Base-by-base conservation (phyloP, 2,329 filamentous ascomycete species). In the Madurella fahalii region DNA sequence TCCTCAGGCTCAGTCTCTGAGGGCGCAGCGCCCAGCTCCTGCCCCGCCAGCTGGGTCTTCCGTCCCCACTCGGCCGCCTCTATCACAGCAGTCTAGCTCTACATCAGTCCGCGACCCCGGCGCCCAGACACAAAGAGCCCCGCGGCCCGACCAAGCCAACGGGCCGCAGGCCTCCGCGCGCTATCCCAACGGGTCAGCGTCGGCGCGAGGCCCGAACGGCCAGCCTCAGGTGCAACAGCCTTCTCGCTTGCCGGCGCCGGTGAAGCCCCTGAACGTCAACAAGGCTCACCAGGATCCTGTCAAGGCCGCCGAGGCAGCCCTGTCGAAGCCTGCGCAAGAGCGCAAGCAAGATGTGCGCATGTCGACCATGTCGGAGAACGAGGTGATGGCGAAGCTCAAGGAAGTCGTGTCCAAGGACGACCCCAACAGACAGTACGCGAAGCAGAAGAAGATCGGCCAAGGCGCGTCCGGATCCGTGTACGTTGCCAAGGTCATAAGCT, bases 361-460 rank as follows among this genome's bases (percentile, higher is more conserved):
- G 91, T 97, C 93, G 39, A 95, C 89, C 64, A 97, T 99, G 94
- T 89, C 90, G 9, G 94, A 99, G 74, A 87, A 82, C 61, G 93
- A 99, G 71, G 94, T 99, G 54, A 99, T 99, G 94, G 87, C 90
- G 61, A 94, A 91, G 69, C 80, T 99, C 51, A 89, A 92, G 68
- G 90, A 95, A 62, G 93, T 94, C 8, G 94, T 99, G 1, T 96
- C 92, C 59, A 95, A 95, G 71, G 91, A 96, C 57, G 92, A 95
- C 68, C 94, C 94, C 50, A 88, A 95, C 65, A 78, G 95, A 62
- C 96, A 92, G 20, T 99, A 99, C 77, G 93, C 92, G 67, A 99
- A 99, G 77, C 94, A 97, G 74, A 96, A 96, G 82, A 99, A 99
- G 81, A 97, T 99, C 71, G 94, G 94, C 17, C 94, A 99, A 71